Conservation (phyloP, 2,329 filamentous ascomycete species). For the Colletotrichum destructivum region DNA sequence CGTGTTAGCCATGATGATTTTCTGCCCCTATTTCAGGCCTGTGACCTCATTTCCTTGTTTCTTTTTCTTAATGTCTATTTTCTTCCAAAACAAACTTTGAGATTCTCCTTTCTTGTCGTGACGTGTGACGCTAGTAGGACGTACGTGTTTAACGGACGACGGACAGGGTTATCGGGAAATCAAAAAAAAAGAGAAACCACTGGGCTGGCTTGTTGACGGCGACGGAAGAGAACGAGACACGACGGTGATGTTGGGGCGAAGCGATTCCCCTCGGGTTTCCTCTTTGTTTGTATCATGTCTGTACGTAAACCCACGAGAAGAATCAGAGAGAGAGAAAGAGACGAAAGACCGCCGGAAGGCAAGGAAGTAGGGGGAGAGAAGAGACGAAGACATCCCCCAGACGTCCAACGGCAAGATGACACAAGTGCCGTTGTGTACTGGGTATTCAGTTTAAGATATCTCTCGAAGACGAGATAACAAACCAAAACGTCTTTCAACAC, state of each 20-base stretch:
- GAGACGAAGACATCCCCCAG: not conserved
- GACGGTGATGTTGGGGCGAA: slow-evolving; percentile 36
- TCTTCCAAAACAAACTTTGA: slow-evolving; percentile 9
- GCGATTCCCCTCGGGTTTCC: slow-evolving; percentile 33
- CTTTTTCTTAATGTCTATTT: slow-evolving; percentile 42
- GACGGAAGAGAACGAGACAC: slow-evolving; percentile 13
- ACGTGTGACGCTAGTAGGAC: slow-evolving; percentile 37
- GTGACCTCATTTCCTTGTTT: not conserved
- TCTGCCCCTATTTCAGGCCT: slow-evolving; percentile 7
- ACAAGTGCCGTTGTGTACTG: too few species aligned
- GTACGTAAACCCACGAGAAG: slow-evolving; percentile 39
- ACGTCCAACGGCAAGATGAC: not conserved
- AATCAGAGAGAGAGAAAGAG: not conserved
- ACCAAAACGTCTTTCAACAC: too few species aligned
- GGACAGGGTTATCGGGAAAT: slow-evolving; percentile 9
- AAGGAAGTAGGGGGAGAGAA: not conserved
- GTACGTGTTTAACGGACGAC: slow-evolving; percentile 7
- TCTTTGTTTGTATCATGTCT: slow-evolving; percentile 43
- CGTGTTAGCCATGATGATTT: slow-evolving; percentile 23
- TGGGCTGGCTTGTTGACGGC: slow-evolving; percentile 26
- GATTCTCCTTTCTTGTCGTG: slow-evolving; percentile 19
- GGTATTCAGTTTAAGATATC: too few species aligned
- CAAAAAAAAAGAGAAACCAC: slow-evolving; percentile 22
- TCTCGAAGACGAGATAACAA: too few species aligned
- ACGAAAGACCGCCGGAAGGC: not conserved